Evolutionary conservation across 2,329 filamentous ascomycete species (phyloP), one percentile per base, ranked within the genome.

Genomic region (Xylaria polymorpha): DNA sequence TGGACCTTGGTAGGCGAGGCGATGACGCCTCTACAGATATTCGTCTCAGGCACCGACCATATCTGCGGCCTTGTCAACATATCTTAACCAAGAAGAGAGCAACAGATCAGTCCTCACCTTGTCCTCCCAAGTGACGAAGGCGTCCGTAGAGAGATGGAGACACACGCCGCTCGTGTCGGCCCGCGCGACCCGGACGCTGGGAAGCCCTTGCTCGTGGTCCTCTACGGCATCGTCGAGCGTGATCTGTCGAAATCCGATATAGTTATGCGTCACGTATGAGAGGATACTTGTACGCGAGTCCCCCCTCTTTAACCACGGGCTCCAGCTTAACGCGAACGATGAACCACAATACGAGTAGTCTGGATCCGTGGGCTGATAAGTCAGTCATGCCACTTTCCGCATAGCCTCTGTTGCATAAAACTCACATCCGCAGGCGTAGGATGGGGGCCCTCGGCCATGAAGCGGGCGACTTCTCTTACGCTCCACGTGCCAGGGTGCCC

Each of bases 121-220:
- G 56, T 87, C 82, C 72, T 89, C 87, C 81, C 86, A 89, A 60
- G 84, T 83, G 15, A 89, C 78, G 70, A 88, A 87, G 1, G 87
- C 83, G 71, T 88, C 86, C 0, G 83, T 78, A 0, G 81, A 82
- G 18, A 89, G 80, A 68, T 83, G 81, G 14, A 85, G 74, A 71
- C 87, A 89, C 18, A 85, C 82, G 0, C 85, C 83, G 43, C 81
- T 79, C 1, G 78, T 76, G 61, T 89, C 86, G 1, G 73, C 69
- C 20, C 77, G 69, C 32, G 81, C 82, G 0, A 87, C 74, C 1
- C 77, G 71, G 1, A 87, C 65, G 1, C 74, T 70, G 1, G 85
- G 81, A 0, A 78, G 69, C 18, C 80, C 59, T 2, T 80, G 80
- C 43, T 73, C 76, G 0, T 22, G 9, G 10, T 29, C 14, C 14